Percentiles rank a stretch among this genome's conserved stretches.
These are phyloP conservation scores for Pythium rhizo-oryzae DNA, from an alignment of 352 stramenopile genomes.

Conservation along the genomic window DNA sequence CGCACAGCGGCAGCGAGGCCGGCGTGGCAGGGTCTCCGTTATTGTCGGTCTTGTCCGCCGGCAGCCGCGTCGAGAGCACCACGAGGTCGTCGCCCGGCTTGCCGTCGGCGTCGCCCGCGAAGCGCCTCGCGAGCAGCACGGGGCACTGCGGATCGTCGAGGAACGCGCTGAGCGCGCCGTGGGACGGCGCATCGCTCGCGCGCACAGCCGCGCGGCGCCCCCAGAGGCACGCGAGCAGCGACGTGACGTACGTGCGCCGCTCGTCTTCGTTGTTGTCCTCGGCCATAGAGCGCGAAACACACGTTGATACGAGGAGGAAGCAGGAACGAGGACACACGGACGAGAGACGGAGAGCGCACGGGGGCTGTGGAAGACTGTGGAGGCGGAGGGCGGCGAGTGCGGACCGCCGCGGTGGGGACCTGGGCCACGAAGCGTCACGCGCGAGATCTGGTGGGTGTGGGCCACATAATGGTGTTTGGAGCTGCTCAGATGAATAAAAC, in stretches of 20 bases:
- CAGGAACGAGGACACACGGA: neutral
- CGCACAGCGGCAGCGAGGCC: constrained; percentile 13
- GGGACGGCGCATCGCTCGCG: constrained; percentile 34
- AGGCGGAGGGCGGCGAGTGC: too few species aligned
- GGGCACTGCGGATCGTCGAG: constrained; percentile 70
- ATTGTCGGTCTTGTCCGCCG: constrained; percentile 23
- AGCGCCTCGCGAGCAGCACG: constrained; percentile 58
- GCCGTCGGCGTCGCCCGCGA: constrained; percentile 12
- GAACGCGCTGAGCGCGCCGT: constrained; percentile 64
- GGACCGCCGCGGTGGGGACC: too few species aligned
- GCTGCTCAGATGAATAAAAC: too few species aligned
- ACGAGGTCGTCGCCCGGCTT: constrained; percentile 22
- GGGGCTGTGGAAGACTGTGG: too few species aligned
- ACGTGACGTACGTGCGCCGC: constrained; percentile 60
- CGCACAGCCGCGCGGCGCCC: constrained; percentile 43
- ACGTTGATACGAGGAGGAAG: too few species aligned
- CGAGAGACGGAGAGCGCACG: too few species aligned
- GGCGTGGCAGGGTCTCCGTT: neutral
- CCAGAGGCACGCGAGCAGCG: constrained; percentile 69
- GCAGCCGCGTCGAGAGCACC: constrained; percentile 38
- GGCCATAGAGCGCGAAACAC: neutral
- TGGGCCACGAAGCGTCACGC: too few species aligned
- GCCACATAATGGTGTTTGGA: too few species aligned
- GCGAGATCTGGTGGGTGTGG: too few species aligned
- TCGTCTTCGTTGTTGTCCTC: constrained; percentile 43